Evolutionary conservation across 345 rosid species (phyloP).

Genomic region (Gossypium ekmanianum): DNA sequence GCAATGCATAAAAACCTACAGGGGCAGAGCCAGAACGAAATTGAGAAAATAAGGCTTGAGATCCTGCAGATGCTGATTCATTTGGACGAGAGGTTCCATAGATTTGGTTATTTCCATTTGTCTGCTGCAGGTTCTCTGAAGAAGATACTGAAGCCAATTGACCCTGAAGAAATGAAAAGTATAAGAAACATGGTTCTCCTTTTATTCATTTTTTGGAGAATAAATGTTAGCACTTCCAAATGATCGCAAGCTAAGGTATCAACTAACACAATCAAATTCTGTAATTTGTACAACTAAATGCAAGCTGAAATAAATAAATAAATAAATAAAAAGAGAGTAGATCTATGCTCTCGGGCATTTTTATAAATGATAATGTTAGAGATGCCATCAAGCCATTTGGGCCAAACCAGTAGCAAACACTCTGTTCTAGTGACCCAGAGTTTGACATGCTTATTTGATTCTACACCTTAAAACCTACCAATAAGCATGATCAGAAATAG

Average conservation of each 20-base stretch:
- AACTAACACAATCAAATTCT: background rate
- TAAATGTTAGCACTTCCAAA: constrained; percentile 12
- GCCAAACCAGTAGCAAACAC: background rate
- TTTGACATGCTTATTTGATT: background rate
- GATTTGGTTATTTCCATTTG: constrained; percentile 48
- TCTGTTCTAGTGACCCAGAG: background rate
- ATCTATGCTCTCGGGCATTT: background rate
- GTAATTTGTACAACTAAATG: background rate
- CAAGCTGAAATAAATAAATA: background rate
- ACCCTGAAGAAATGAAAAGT: constrained; percentile 46
- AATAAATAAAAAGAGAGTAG: background rate
- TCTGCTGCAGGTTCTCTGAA: constrained; percentile 62
- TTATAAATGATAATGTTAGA: background rate
- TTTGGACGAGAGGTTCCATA: constrained; percentile 57
- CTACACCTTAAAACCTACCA: constrained; percentile 1
- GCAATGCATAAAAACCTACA: constrained; percentile 73
- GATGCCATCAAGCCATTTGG: background rate
- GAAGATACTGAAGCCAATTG: constrained; percentile 88
- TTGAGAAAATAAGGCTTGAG: constrained; percentile 59
- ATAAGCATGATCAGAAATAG: background rate
- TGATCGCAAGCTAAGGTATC: constrained; percentile 4
- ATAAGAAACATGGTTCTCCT: constrained; percentile 14
- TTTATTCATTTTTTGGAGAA: background rate
- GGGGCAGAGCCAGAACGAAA: constrained; percentile 62
- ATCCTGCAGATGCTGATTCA: constrained; percentile 52